These are phyloP conservation scores for Cinchona pubescens DNA, from an alignment of 257 asterid genomes.

Conservation along the genomic window DNA sequence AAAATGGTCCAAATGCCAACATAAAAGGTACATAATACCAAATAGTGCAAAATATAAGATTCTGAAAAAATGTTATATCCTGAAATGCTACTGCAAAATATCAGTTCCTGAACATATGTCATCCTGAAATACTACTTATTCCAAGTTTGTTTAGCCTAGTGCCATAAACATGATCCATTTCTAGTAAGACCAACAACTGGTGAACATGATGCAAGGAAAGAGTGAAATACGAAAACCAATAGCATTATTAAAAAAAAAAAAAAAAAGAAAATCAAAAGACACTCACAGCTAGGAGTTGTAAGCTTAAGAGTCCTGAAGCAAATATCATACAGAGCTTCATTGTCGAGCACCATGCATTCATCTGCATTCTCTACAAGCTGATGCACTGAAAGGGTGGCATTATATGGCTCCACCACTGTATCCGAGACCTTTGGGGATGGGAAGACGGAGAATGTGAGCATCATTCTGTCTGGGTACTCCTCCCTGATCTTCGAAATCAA, in stretches of 20 bases:
- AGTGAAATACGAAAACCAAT: background rate
- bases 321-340: conserved; percentile 74
- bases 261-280: background rate
- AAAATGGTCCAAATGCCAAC: background rate
- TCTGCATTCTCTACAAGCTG: conserved; percentile 89
- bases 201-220: background rate
- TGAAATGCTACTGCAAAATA: background rate
- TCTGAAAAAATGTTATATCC: background rate
- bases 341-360: conserved; percentile 88
- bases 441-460: conserved; percentile 80
- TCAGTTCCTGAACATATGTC: background rate
- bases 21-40: background rate
- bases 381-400: conserved; percentile 83
- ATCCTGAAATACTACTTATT: background rate
- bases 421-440: conserved; percentile 87
- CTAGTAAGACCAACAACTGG: background rate
- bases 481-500: conserved; percentile 76
- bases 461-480: conserved; percentile 84
- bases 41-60: background rate
- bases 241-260: too few species aligned
- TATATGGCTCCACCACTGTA: conserved; percentile 81
- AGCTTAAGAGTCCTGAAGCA: conserved; percentile 80
- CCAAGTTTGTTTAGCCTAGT: background rate
- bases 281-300: conserved; percentile 90
- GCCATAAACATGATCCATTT: background rate